Conservation (phyloP, 148 eudicot species). For the Cornus florida region DNA sequence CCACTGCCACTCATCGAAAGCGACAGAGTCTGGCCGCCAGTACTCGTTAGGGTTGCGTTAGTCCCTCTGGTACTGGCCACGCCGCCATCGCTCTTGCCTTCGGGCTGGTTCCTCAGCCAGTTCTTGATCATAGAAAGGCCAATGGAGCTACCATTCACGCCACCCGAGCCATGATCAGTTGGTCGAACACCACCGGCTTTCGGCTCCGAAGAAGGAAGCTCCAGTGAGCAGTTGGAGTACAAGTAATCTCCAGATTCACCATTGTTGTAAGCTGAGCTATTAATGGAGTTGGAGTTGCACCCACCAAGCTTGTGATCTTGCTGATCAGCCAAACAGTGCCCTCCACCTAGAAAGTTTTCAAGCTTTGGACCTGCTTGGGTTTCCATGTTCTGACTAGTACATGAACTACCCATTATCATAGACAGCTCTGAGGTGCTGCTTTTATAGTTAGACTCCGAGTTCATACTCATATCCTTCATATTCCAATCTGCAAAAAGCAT, state of each 20-base stretch:
- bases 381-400: constrained; percentile 31
- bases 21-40: constrained; percentile 43
- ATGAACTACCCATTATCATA: constrained; percentile 46
- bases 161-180: not conserved
- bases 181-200: not conserved
- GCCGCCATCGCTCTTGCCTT: constrained; percentile 11
- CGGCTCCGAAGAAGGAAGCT: constrained; percentile 20
- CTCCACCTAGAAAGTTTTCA: constrained; percentile 70
- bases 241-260: constrained; percentile 28
- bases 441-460: constrained; percentile 17
- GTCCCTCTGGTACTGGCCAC: constrained; percentile 8
- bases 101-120: constrained; percentile 69
- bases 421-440: constrained; percentile 28
- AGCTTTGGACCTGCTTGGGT: constrained; percentile 60
- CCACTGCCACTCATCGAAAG: constrained; percentile 68
- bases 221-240: constrained; percentile 25
- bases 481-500: constrained; percentile 56
- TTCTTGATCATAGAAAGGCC: constrained; percentile 88
- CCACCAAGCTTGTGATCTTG: not conserved
- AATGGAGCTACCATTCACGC: constrained; percentile 9
- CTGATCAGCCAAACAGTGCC: constrained; percentile 36
- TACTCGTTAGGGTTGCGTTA: not conserved
- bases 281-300: not conserved
- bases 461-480: constrained; percentile 39
- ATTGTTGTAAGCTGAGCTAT: constrained; percentile 7